Conservation (phyloP, 78 protist genomes). For the Polysphondylium violaceum region DNA sequence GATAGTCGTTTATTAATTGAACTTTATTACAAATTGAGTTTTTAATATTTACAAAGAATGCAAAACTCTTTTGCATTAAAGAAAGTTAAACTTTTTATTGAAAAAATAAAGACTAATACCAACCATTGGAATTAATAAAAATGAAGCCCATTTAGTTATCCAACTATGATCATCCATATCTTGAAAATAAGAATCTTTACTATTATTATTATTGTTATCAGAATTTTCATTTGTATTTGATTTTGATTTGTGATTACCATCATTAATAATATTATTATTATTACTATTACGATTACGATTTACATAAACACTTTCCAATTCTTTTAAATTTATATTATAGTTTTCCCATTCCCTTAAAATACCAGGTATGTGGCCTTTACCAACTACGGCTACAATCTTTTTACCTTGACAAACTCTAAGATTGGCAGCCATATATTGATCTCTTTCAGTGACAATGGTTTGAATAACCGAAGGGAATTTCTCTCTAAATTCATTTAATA, state of each 20-base stretch:
- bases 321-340: conserved; percentile 18
- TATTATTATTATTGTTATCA: no score
- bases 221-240: neutral
- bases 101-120: conserved; percentile 11
- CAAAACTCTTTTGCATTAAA: no score
- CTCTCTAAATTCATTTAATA: conserved; percentile 50
- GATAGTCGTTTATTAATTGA: no score
- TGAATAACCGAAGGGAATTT: conserved; percentile 63
- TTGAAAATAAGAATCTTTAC: no score
- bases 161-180: neutral
- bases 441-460: conserved; percentile 73
- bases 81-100: conserved; percentile 34
- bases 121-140: conserved; percentile 40
- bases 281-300: neutral
- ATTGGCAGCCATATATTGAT: conserved; percentile 73
- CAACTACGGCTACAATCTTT: conserved; percentile 74
- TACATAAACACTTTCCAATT: conserved; percentile 29
- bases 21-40: no score
- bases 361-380: conserved; percentile 71
- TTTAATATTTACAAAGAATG: no score
- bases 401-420: conserved; percentile 63
- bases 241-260: neutral
- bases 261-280: neutral
- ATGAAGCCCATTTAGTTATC: conserved; percentile 62
- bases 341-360: conserved; percentile 61